phyloP scores from a whole-genome alignment of 441 rosid genomes.

The Rhodomyrtus psidioides region DNA sequence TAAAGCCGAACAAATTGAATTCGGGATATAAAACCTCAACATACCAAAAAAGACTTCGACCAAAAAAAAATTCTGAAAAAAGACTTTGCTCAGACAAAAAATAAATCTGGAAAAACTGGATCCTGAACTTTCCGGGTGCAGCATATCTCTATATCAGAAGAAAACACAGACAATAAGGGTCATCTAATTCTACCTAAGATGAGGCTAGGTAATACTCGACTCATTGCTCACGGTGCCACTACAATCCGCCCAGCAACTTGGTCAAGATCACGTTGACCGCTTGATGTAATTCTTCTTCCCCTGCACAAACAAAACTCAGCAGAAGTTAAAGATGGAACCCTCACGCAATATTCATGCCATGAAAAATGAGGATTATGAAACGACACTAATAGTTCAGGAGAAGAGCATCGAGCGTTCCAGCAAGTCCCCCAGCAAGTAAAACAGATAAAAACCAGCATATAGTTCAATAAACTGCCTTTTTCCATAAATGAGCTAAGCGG shows the following conservation, averaged over 20 bases:
- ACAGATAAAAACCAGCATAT: neutral
- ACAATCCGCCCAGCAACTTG: constrained; percentile 74
- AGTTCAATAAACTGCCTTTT: neutral
- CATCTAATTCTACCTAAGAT: neutral
- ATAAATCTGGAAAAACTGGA: neutral
- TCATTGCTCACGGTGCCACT: constrained; percentile 9
- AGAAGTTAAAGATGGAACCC: neutral
- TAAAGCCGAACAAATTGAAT: neutral
- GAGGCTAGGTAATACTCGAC: neutral
- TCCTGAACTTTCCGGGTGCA: neutral
- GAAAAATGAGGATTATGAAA: neutral
- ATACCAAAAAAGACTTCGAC: neutral
- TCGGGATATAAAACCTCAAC: neutral
- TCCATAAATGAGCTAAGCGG: neutral
- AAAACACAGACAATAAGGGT: neutral
- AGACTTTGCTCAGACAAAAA: neutral
- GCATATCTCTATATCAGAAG: neutral
- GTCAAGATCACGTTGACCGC: constrained; percentile 75
- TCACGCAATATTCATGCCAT: neutral
- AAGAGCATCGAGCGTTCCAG: neutral
- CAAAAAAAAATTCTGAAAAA: neutral
- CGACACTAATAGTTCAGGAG: neutral
- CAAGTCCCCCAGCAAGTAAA: neutral
- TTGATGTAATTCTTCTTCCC: constrained; percentile 70
- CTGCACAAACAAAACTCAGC: constrained; percentile 14